Evolutionary conservation across 805 yeast species (phyloP), one percentile per base, ranked within the genome.

Genomic region (Blastobotrys robertii): DNA sequence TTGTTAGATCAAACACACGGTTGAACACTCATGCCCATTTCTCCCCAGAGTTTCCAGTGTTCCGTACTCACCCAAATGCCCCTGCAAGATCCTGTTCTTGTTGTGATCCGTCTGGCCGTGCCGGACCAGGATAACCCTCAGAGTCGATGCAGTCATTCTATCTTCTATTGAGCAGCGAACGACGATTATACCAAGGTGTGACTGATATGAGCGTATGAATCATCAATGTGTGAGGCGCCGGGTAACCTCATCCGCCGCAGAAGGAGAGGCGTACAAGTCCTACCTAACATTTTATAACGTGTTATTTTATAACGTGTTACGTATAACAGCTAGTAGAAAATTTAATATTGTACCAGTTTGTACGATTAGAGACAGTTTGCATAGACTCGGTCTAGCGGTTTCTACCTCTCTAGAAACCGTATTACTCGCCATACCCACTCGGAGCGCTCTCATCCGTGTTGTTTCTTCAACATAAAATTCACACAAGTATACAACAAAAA

Each of bases 81-180:
- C 95, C 60, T 85, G 95, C 32, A 85, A 60, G 39, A 81, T 80
- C 60, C 77, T 80, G 42, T 71, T 57, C 32, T 70, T 68, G 56
- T 85, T 85, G 60, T 80, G 79, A 44, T 78, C 78, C 0, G 95
- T 85, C 58, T 82, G 92, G 1, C 95, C 95, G 53, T 85, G 95
- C 54, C 95, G 74, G 3, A 85, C 74, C 4, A 84, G 59, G 16
- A 50, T 32, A 10, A 53, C 38, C n/a, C 43, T 37, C n/a, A 53
- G 42, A 1, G 30, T 36, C 8, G 19, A 29, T 12, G 36, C 12
- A 12, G 36, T 33, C 36, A 33, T 33, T 30, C 14, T 30, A 30
- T 30, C 3, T 29, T 30, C 14, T 30, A n/a, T 30, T 29, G 33
- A 8, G 3, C 7, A 30, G 5, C 33, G 12, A 30, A 11, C 7